A percentile compares a stretch with the other conserved stretches of the same genome.
Conservation (phyloP, 495 filamentous ascomycete genomes). For the Ascobolus immersus region DNA sequence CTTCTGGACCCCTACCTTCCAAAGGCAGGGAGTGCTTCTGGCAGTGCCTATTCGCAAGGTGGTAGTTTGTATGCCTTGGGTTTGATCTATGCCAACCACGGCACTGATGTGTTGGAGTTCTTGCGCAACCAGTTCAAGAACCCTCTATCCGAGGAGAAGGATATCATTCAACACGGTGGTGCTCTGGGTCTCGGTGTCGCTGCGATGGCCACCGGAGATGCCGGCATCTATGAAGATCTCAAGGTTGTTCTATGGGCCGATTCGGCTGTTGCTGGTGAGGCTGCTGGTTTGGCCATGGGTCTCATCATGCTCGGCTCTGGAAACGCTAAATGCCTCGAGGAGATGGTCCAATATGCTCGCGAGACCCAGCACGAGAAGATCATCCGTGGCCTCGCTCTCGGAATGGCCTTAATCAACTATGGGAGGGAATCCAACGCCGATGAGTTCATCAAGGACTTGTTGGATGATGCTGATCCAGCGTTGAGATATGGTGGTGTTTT, state of each 20-base stretch:
- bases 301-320: slow-evolving; percentile 93
- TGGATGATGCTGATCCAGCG: slow-evolving; percentile 81
- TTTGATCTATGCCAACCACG: slow-evolving; percentile 93
- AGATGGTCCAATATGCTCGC: slow-evolving; percentile 92
- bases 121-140: slow-evolving; percentile 66
- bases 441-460: slow-evolving; percentile 70
- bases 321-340: slow-evolving; percentile 65
- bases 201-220: slow-evolving; percentile 83
- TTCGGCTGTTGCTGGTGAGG: slow-evolving; percentile 88
- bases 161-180: slow-evolving; percentile 92
- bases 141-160: slow-evolving; percentile 69
- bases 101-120: slow-evolving; percentile 70
- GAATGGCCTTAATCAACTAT: slow-evolving; percentile 98
- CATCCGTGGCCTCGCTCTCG: slow-evolving; percentile 75
- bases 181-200: slow-evolving; percentile 88
- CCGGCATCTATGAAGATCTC: slow-evolving; percentile 75
- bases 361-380: slow-evolving; percentile 99
- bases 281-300: slow-evolving; percentile 84
- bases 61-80: slow-evolving; percentile 89
- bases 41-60: slow-evolving; percentile 84
- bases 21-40: slow-evolving; percentile 35
- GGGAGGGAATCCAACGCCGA: slow-evolving; percentile 85
- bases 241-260: slow-evolving; percentile 69
- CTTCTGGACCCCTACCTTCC: slow-evolving; percentile 88
- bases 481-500: slow-evolving; percentile 94